Percentiles rank a stretch among this genome's conserved stretches.
Conservation (phyloP, 164 flowering plant genomes). For the Vitis rotundifolia region DNA sequence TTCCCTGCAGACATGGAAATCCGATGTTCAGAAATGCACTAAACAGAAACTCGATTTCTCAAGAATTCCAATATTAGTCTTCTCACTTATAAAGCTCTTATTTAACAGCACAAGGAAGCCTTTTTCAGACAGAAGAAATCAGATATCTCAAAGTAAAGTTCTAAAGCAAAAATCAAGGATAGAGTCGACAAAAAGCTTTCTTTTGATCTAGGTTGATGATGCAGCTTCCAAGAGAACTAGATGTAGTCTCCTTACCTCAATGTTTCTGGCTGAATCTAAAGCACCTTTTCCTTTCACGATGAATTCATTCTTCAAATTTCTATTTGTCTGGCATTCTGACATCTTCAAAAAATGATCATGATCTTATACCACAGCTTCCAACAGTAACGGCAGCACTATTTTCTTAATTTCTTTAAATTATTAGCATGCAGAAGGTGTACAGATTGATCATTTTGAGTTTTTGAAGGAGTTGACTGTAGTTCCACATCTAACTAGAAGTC, state of each 20-base stretch:
- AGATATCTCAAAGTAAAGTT: not conserved
- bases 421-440: not conserved
- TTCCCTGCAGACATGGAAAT: no score
- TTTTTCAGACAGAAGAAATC: not conserved
- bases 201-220: not conserved
- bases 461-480: not conserved
- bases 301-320: not conserved
- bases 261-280: no score
- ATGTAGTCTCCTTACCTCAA: no score
- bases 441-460: not conserved
- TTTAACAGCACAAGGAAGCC: not conserved
- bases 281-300: not conserved
- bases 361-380: not conserved
- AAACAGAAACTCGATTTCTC: not conserved
- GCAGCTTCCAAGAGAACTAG: not conserved
- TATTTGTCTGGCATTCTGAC: no score
- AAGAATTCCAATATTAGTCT: not conserved
- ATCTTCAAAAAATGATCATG: not conserved
- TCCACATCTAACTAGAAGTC: not conserved
- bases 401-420: not conserved
- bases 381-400: not conserved
- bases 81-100: not conserved
- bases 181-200: not conserved
- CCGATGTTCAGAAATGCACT: no score
- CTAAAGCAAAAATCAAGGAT: not conserved